Percentiles rank a stretch among this genome's conserved stretches.
Evolutionary conservation across 2,329 filamentous ascomycete genomes (phyloP).

Genomic region (Aspergillus fumigatus): DNA sequence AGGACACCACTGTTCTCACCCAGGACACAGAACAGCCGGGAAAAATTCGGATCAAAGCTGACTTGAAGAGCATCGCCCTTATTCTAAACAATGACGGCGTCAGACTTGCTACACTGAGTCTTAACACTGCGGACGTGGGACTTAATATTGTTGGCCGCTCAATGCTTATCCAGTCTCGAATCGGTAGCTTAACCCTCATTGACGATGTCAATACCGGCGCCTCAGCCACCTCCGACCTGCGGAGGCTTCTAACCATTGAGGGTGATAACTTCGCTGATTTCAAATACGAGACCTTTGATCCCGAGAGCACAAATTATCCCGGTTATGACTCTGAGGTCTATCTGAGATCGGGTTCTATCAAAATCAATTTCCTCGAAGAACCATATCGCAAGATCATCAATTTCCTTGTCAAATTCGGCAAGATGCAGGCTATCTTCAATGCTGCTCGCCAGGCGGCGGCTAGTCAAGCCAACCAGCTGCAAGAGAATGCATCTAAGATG

Average conservation of each 20-base stretch:
- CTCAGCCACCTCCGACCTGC: conserved; percentile 70
- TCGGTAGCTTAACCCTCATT: conserved; percentile 82
- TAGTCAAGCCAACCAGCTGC: conserved; percentile 87
- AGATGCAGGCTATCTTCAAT: conserved; percentile 99
- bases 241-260: conserved; percentile 88
- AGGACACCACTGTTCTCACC: conserved; percentile 23
- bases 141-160: conserved; percentile 81
- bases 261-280: conserved; percentile 95
- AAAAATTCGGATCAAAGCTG: conserved; percentile 88
- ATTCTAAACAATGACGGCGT: conserved; percentile 98
- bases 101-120: conserved; percentile 81
- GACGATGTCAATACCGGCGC: conserved; percentile 94
- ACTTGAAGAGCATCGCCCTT: conserved; percentile 86
- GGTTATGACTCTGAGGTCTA: conserved; percentile 92
- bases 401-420: conserved; percentile 97
- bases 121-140: conserved; percentile 87
- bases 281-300: conserved; percentile 92
- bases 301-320: conserved; percentile 71
- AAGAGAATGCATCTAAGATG: conserved; percentile 83
- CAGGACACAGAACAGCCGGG: conserved; percentile 46
- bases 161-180: conserved; percentile 79
- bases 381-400: conserved; percentile 97
- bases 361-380: conserved; percentile 94
- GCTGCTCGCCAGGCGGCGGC: conserved; percentile 91
- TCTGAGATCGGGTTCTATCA: conserved; percentile 87